Base-by-base conservation (phyloP, 1,284 basidiomycete genomes). In the Amylostereum chailletii region DNA sequence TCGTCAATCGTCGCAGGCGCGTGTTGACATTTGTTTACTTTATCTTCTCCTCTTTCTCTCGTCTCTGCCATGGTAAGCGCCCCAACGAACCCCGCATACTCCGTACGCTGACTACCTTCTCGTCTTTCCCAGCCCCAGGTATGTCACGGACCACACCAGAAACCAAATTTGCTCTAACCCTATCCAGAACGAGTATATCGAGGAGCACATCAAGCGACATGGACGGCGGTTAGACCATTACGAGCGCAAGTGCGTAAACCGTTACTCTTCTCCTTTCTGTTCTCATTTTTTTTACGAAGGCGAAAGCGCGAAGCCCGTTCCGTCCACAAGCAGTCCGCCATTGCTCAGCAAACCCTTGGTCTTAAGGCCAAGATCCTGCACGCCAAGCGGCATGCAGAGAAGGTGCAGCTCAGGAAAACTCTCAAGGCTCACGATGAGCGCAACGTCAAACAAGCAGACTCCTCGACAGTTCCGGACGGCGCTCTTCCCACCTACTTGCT, bases 391-490 rank as follows among this genome's bases (percentile, higher is more conserved):
- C 92, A 98, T 70, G 82, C 91, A 38, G 92, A 99, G 73, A 99
- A 99, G 75, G 90, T 99, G 42, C 93, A 95, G 66, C 90, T 99
- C 75, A 96, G 95, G 72, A 99, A 99, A 78, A 95, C 93, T 39
- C 86, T 99, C 71, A 97, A 97, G 67, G 93, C 94, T 32, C 96
- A 99, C 73, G 96, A 99, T 70, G 94, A 99, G 69, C 85, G 95
- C 56, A 94, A 99, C 64, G 85, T 98, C 72, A 99, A 96, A 71
- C 89, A 94, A 62, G 82, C 91, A 53, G 91, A 94, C 65, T 76
- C 83, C 26, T 81, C 82, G 3, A 77, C 85, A 6, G 82, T 87
- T 39, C 87, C 90, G 49, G 90, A 95, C 52, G 90, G 86, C 53
- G 94, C 94, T 48, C 72, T 96, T 41, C 94, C 94, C 11, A 87